Evolutionary conservation across 2,329 filamentous ascomycete species (phyloP).

Genomic region (Fusarium buxicola): DNA sequence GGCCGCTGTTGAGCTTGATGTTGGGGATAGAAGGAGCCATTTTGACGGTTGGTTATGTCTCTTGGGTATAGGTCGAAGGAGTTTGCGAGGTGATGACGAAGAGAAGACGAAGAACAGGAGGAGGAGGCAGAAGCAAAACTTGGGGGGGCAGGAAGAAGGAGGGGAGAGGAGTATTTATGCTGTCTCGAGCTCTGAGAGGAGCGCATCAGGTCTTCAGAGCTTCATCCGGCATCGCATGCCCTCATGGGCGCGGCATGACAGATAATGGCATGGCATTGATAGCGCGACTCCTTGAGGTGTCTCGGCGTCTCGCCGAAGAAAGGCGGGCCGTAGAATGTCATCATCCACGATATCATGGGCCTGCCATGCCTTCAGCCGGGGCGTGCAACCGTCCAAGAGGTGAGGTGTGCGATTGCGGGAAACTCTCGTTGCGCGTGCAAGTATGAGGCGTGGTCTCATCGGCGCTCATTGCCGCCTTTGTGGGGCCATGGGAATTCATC

Average conservation of each 20-base stretch:
- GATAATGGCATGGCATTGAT: slow-evolving; percentile 33
- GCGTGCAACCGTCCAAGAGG: slow-evolving; percentile 18
- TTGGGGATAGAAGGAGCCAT: slow-evolving; percentile 54
- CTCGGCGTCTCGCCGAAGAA: not conserved
- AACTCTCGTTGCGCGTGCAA: slow-evolving; percentile 24
- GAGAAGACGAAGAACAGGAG: slow-evolving; percentile 9
- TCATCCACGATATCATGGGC: slow-evolving; percentile 34
- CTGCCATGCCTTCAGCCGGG: slow-evolving; percentile 6
- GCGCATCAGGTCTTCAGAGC: slow-evolving; percentile 16
- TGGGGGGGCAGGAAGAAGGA: slow-evolving; percentile 12
- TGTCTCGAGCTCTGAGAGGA: slow-evolving; percentile 20
- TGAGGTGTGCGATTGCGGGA: slow-evolving; percentile 26
- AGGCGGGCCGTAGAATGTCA: slow-evolving; percentile 20
- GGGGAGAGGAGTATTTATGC: slow-evolving; percentile 38
- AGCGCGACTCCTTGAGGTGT: slow-evolving; percentile 33
- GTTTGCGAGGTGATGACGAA: slow-evolving; percentile 9
- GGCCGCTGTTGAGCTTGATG: slow-evolving; percentile 73
- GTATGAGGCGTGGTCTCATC: slow-evolving; percentile 21
- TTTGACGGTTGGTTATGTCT: slow-evolving; percentile 37
- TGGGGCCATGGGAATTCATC: slow-evolving; percentile 45
- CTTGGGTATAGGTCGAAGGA: slow-evolving; percentile 10
- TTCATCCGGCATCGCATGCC: slow-evolving; percentile 13
- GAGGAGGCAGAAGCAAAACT: slow-evolving; percentile 12
- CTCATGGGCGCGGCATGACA: slow-evolving; percentile 37
- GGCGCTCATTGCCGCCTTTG: slow-evolving; percentile 34